These are phyloP conservation scores for Hypseocharis bilobata DNA, from an alignment of 441 rosid species.

Conservation along the genomic window DNA sequence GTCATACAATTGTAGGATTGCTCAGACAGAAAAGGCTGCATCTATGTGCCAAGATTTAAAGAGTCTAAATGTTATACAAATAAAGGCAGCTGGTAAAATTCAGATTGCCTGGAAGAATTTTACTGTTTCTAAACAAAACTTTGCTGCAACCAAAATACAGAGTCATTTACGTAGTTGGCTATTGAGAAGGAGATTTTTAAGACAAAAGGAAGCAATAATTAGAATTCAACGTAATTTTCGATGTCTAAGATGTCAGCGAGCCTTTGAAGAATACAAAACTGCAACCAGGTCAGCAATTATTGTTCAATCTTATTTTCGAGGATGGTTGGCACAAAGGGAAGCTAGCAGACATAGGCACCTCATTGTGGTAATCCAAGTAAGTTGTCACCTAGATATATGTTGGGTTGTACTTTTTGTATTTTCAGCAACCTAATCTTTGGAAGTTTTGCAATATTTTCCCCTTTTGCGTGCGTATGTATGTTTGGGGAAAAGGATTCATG, in stretches of 20 bases:
- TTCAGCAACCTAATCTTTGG: no score
- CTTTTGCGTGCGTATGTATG: no score
- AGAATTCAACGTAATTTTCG: slow-evolving; percentile 37
- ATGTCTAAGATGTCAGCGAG: slow-evolving; percentile 27
- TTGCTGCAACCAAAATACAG: slow-evolving; percentile 52
- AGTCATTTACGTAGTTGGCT: slow-evolving; percentile 37
- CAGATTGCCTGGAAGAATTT: slow-evolving; percentile 48
- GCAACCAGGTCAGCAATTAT: slow-evolving; percentile 39
- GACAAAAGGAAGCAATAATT: slow-evolving; percentile 31
- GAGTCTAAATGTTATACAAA: slow-evolving; percentile 20
- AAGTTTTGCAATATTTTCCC: no score
- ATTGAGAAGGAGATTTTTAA: slow-evolving; percentile 33
- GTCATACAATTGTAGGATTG: slow-evolving; percentile 14
- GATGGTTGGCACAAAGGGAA: slow-evolving; percentile 43
- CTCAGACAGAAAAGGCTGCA: slow-evolving; percentile 20
- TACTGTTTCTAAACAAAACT: slow-evolving; percentile 16
- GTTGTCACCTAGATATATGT: slow-evolving; percentile 10
- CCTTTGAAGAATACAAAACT: slow-evolving; percentile 26
- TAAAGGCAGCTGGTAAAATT: slow-evolving; percentile 43
- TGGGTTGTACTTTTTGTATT: background rate
- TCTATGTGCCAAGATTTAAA: slow-evolving; percentile 13
- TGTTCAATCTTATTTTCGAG: slow-evolving; percentile 52
- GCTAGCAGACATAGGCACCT: slow-evolving; percentile 23
- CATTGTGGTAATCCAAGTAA: slow-evolving; percentile 50
- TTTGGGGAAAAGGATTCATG: no score